Evolutionary conservation across 2,329 filamentous ascomycete genomes (phyloP).

Genomic region (Colletotrichum echinochloae): DNA sequence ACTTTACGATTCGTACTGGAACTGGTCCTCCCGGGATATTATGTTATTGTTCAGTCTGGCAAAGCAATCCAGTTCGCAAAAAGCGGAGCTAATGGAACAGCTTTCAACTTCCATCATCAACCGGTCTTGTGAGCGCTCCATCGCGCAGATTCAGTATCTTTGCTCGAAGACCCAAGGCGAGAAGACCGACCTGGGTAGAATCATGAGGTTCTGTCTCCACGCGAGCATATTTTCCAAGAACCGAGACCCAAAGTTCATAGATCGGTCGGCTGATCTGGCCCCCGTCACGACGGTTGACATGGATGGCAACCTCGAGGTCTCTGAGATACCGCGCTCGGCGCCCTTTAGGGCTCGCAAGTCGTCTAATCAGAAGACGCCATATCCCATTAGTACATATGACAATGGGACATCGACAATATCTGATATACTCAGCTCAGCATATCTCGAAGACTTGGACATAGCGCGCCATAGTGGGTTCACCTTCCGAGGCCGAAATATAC

Average conservation of each 20-base stretch:
- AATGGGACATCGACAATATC: slow-evolving; percentile 4
- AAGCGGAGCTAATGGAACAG: slow-evolving; percentile 48
- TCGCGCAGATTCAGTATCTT: slow-evolving; percentile 99
- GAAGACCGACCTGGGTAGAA: slow-evolving; percentile 77
- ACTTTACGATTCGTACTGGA: slow-evolving; percentile 98
- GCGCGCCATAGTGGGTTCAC: slow-evolving; percentile 74
- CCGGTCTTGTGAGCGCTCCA: slow-evolving; percentile 90
- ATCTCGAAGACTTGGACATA: no score
- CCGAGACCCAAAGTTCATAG: slow-evolving; percentile 22
- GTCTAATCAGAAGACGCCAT: no score
- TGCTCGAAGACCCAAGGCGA: slow-evolving; percentile 97
- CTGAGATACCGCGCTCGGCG: neutral
- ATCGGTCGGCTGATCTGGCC: slow-evolving; percentile 1
- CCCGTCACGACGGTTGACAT: slow-evolving; percentile 6
- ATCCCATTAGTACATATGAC: neutral
- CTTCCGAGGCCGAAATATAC: slow-evolving; percentile 92
- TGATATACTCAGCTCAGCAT: slow-evolving; percentile 67
- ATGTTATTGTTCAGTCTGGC: slow-evolving; percentile 1
- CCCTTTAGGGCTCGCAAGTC: slow-evolving; percentile 3
- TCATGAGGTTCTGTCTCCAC: slow-evolving; percentile 21
- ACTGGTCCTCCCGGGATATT: slow-evolving; percentile 93
- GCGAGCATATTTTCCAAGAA: slow-evolving; percentile 13
- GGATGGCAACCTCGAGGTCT: neutral
- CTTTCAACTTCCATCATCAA: slow-evolving; percentile 99
- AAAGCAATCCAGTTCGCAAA: neutral